Evolutionary conservation across 1,139 yeast genomes (phyloP), one percentile per base, ranked within the genome.

Genomic region (Pneumocystis oryctolagi): DNA sequence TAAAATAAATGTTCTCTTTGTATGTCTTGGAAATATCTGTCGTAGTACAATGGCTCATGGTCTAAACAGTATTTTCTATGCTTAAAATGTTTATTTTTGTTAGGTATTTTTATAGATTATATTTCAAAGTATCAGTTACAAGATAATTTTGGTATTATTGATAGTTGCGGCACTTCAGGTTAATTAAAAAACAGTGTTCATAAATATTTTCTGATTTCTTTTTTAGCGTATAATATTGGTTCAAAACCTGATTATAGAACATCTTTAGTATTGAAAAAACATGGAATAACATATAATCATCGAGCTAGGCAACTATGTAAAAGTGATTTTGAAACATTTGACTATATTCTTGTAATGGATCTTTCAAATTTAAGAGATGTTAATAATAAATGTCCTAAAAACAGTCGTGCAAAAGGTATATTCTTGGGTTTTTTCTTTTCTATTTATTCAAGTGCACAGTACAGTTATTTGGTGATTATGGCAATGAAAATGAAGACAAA

Each of bases 91-190:
- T 47, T 25, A 47, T 28, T 18, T 47, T 47, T 20, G 25, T 25
- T 9, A 73, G 97, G 96, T 0, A 87, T 89, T 1, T 89, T 90
- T 75, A 78, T 77, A 62, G 83, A 87, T 66, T 77, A 78, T 37
- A 95, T 88, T 3, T 72, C 81, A 64, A 71, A 76, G 40, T 80
- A 83, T 0, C 78, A 79, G 56, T 67, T 77, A n/a, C 66, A 68
- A 16, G 72, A 72, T 42, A 67, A 67, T 55, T 80, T 89, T 68
- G 73, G 77, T 0, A 69, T 71, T n/a, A 85, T 88, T 55, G 96
- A 89, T 69, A 88, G 55, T 96, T 0, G 59, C 12, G 40, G 59
- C 3, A 57, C 40, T 14, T 57, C 40, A n/a, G 37, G 42, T 35
- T 35, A 9, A 12, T 30, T 39, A 35, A 30, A 5, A 20, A n/a